Evolutionary conservation across 2,329 filamentous ascomycete genomes (phyloP).

Genomic region (Cladophialophora bantiana): DNA sequence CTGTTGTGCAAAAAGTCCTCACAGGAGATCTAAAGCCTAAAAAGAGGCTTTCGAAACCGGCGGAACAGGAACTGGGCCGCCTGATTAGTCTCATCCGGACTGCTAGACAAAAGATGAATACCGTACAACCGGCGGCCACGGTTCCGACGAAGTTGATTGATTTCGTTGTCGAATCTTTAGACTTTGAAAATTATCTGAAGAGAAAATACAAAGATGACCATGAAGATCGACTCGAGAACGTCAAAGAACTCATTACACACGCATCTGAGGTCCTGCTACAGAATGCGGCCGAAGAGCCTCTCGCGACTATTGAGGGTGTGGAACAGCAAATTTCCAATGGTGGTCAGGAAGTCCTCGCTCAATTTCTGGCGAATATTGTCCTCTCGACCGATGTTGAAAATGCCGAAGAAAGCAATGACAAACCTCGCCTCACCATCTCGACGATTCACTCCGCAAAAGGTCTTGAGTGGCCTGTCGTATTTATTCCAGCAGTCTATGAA

Average conservation of each 20-base stretch:
- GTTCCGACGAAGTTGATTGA: slow-evolving; percentile 60
- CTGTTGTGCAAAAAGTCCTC: slow-evolving; percentile 67
- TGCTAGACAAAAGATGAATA: slow-evolving; percentile 61
- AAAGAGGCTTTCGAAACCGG: slow-evolving; percentile 62
- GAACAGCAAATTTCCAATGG: slow-evolving; percentile 63
- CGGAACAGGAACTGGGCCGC: slow-evolving; percentile 63
- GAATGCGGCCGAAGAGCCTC: slow-evolving; percentile 57
- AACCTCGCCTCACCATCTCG: slow-evolving; percentile 79
- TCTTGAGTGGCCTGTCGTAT: slow-evolving; percentile 94
- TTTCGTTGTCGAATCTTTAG: slow-evolving; percentile 68
- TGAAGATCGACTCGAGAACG: slow-evolving; percentile 83
- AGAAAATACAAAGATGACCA: slow-evolving; percentile 75
- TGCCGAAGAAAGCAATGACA: slow-evolving; percentile 62
- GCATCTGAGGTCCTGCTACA: slow-evolving; percentile 72
- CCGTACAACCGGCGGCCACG: slow-evolving; percentile 35
- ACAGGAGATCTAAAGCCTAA: slow-evolving; percentile 60
- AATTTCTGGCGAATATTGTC: slow-evolving; percentile 88
- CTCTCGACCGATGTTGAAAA: slow-evolving; percentile 78
- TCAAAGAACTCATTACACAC: slow-evolving; percentile 84
- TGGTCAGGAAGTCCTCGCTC: slow-evolving; percentile 71
- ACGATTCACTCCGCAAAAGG: slow-evolving; percentile 97
- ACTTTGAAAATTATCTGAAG: slow-evolving; percentile 76
- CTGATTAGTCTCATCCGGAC: slow-evolving; percentile 68
- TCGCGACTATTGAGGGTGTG: slow-evolving; percentile 73
- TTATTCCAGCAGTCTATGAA: slow-evolving; percentile 86